These are phyloP conservation scores for Sarcocystis neurona DNA, from an alignment of 169 alveolate species.

Conservation along the genomic window DNA sequence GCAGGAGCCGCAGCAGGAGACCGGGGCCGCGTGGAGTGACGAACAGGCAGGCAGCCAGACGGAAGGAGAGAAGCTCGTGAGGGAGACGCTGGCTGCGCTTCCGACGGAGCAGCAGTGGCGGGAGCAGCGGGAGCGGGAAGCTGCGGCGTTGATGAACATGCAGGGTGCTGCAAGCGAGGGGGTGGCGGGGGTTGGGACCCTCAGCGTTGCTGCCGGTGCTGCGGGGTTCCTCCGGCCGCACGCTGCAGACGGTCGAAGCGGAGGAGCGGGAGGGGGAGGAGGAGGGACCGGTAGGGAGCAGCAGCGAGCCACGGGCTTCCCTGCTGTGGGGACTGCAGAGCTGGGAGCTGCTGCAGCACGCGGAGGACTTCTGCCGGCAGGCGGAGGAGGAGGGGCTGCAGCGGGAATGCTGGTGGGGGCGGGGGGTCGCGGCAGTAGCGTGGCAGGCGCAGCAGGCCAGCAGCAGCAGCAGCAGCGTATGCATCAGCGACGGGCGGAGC, in stretches of 20 bases:
- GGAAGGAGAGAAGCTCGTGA: background rate
- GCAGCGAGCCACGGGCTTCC: slow-evolving; percentile 36
- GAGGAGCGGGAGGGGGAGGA: background rate
- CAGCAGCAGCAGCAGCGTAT: slow-evolving; percentile 30
- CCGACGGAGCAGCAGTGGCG: slow-evolving; percentile 10
- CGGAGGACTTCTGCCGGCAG: background rate
- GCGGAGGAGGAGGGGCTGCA: background rate
- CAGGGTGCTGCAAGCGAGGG: too few species aligned
- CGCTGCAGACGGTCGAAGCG: background rate
- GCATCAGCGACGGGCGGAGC: slow-evolving; percentile 27
- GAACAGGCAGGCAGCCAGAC: too few species aligned
- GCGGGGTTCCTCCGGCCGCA: too few species aligned
- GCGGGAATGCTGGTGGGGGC: background rate
- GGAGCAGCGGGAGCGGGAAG: slow-evolving; percentile 42
- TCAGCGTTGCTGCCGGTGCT: too few species aligned
- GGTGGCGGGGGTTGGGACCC: too few species aligned
- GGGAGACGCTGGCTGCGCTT: background rate
- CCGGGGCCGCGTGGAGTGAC: background rate
- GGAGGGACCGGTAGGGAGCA: background rate
- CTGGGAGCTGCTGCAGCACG: background rate
- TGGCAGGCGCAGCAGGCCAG: background rate
- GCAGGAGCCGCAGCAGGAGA: slow-evolving; percentile 27
- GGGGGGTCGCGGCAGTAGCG: background rate
- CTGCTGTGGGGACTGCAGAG: background rate
- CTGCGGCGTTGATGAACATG: too few species aligned